Evolutionary conservation across 108 stramenopile species (phyloP), one percentile per base, ranked within the genome.

Genomic region (Thalassiosira profunda): DNA sequence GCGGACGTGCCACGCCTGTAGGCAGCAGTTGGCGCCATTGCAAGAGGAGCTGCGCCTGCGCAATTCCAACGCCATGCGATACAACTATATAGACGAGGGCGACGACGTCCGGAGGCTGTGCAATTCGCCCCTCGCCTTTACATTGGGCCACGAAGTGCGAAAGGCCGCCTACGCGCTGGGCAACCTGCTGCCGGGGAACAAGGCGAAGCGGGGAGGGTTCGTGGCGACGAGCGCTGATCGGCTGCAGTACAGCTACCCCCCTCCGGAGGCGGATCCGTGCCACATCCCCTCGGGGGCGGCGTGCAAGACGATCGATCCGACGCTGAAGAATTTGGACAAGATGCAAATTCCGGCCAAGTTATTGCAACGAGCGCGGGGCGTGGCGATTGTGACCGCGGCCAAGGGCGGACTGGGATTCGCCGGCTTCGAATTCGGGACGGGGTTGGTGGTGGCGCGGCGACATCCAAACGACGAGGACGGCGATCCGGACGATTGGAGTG

Each of bases 361-460:
- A 30, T 64, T 96, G 54, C 62, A 82, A 45, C 59, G 86, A 70
- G 92, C 92, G 40, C 82, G 82, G 59, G 95, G 95, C 7, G 70
- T 96, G 24, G 95, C 92, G 2, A 81, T 92, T 43, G 30, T 96
- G 23, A 96, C 95, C 0, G 80, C 83, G 17, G 83, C 86, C 58
- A 93, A 93, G 73, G 84, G 76, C 34, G 95, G 95, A 35, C 82
- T 92, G 66, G 91, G 95, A 43, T 70, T 94, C 30, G 92, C 84
- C 8, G 95, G 95, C 1, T 58, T 85, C 46, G 95, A 96, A 79
- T 92, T 96, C 56, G 95, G 95, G 30, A 94, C 90, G 0, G 95
- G 95, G 14, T 63, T 96, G 29, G 95, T 89, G 1, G 89, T 96
- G 24, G 91, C 92, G 4, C 72, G 92, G 4, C 49, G 88, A 14